Evolutionary conservation across 2,329 filamentous ascomycete species (phyloP).

Genomic region (Alternaria ethzedia): DNA sequence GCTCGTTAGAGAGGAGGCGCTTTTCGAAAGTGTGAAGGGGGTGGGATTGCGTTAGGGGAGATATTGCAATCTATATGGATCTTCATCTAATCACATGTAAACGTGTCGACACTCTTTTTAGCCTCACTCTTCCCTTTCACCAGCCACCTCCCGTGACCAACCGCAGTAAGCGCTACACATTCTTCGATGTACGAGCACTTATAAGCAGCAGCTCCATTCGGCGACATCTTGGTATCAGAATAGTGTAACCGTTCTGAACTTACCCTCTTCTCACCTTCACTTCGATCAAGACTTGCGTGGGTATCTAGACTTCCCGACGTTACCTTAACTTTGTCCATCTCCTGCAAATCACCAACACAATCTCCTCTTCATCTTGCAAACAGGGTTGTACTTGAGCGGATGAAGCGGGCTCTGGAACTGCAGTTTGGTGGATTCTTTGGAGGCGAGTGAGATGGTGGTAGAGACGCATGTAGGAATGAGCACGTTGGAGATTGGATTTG

Average conservation of each 20-base stretch:
- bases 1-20: conserved; percentile 28
- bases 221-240: background rate
- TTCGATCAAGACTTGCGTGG: background rate
- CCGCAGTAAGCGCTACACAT: background rate
- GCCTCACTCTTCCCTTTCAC: background rate
- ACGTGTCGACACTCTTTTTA: background rate
- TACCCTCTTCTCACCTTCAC: background rate
- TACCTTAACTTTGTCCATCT: background rate
- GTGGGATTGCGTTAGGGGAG: conserved; percentile 15
- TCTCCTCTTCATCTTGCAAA: background rate
- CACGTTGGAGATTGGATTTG: background rate
- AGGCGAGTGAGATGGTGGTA: background rate
- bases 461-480: background rate
- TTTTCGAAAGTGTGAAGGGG: conserved; percentile 26
- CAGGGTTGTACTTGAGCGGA: background rate
- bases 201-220: background rate
- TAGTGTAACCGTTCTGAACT: background rate
- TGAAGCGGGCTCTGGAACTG: background rate
- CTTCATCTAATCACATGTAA: background rate
- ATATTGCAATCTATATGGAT: background rate
- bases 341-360: background rate
- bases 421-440: background rate
- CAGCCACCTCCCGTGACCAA: background rate
- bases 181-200: background rate
- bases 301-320: background rate